A percentile compares a stretch with the other conserved stretches of the same genome.
Conservation (phyloP, 2,329 filamentous ascomycete species). For the Neoascochyta sp. region DNA sequence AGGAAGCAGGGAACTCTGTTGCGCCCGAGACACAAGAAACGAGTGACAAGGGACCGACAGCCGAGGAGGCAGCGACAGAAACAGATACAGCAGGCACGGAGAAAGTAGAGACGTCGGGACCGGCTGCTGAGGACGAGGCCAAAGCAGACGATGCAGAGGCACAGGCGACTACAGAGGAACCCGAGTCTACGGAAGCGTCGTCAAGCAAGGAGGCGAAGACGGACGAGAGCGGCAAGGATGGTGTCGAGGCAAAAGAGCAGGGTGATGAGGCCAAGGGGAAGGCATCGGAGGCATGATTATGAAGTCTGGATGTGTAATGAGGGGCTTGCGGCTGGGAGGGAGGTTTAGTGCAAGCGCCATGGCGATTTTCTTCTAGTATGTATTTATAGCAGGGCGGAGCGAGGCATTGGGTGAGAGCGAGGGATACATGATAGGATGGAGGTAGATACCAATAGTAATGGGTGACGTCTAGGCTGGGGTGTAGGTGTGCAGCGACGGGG, state of each 20-base stretch:
- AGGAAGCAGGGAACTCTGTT: too few species aligned
- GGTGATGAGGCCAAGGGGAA: slow-evolving; percentile 3
- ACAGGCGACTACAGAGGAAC: slow-evolving; percentile 4
- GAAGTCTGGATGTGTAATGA: slow-evolving; percentile 3
- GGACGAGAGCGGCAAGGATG: slow-evolving; percentile 5
- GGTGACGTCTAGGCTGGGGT: too few species aligned
- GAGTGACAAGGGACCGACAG: not conserved
- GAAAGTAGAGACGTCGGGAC: slow-evolving; percentile 1
- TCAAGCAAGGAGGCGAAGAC: slow-evolving; percentile 1
- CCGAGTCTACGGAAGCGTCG: slow-evolving; percentile 3
- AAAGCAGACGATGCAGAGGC: slow-evolving; percentile 2
- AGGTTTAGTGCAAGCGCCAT: not conserved
- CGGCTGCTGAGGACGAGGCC: not conserved
- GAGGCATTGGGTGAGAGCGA: too few species aligned
- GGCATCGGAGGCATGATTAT: slow-evolving; percentile 7
- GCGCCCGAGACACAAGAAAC: too few species aligned
- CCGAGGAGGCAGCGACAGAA: slow-evolving; percentile 5
- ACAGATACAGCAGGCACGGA: slow-evolving; percentile 4
- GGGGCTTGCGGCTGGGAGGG: slow-evolving; percentile 1
- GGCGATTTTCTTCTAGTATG: slow-evolving; percentile 4
- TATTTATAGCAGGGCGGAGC: slow-evolving; percentile 4
- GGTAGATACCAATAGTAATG: too few species aligned
- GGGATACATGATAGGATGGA: too few species aligned
- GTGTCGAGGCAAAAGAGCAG: too few species aligned
- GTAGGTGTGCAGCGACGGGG: too few species aligned